These are phyloP conservation scores for Anisogramma anomala DNA, from an alignment of 2,329 filamentous ascomycete species.

Conservation along the genomic window DNA sequence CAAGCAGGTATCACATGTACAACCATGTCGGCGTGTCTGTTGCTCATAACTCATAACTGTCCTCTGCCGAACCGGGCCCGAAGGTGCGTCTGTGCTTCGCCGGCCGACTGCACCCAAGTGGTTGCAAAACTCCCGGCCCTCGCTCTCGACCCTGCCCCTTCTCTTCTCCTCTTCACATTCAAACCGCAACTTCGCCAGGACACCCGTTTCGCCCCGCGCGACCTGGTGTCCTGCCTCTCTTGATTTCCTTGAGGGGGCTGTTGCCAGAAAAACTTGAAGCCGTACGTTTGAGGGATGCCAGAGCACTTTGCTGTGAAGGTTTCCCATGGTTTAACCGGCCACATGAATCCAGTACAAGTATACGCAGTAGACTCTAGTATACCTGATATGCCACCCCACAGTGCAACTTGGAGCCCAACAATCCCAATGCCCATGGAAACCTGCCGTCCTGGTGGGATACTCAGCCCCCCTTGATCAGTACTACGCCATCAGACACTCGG, in stretches of 20 bases:
- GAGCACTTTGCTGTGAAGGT: conserved; percentile 18
- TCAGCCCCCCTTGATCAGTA: too few relatives aligned
- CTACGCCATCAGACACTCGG: too few relatives aligned
- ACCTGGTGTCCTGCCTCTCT: conserved; percentile 12
- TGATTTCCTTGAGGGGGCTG: conserved; percentile 2
- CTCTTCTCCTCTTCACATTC: conserved; percentile 11
- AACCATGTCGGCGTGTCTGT: too few relatives aligned
- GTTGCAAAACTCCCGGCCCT: background rate
- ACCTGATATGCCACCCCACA: background rate
- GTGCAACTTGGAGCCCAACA: too few relatives aligned
- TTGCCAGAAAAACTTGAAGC: conserved; percentile 16
- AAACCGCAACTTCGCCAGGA: conserved; percentile 13
- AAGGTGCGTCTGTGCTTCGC: conserved; percentile 3
- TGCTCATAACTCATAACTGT: too few relatives aligned
- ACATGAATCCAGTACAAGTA: conserved; percentile 11
- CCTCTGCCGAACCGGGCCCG: background rate
- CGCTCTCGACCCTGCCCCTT: background rate
- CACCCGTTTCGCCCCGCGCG: conserved; percentile 3
- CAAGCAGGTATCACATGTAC: too few relatives aligned
- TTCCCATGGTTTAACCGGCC: conserved; percentile 21
- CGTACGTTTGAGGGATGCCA: conserved; percentile 17
- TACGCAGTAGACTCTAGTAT: too few relatives aligned
- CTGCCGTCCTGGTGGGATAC: too few relatives aligned
- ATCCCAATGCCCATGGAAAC: too few relatives aligned
- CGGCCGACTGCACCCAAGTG: background rate